A percentile compares a stretch with the other conserved stretches of the same genome.
Evolutionary conservation across 495 filamentous ascomycete genomes (phyloP).

Genomic region (Hyaloscypha variabilis): DNA sequence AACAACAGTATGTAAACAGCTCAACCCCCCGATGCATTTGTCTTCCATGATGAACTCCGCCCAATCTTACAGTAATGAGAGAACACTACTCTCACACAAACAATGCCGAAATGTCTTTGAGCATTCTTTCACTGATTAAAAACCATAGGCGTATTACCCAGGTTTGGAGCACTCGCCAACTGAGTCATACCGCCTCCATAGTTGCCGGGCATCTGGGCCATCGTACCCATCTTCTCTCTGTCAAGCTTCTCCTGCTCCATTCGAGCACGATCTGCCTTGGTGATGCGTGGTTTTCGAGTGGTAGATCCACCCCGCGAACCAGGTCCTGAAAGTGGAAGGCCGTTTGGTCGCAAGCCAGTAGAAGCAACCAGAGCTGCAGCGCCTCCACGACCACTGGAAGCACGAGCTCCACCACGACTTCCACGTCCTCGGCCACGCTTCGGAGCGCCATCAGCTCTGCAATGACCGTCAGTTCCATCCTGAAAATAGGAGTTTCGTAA

Average conservation of each 20-base stretch:
- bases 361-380: constrained; percentile 41
- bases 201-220: constrained; percentile 27
- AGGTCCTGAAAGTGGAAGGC: constrained; percentile 53
- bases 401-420: constrained; percentile 55
- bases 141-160: constrained; percentile 34
- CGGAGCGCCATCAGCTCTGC: constrained; percentile 73
- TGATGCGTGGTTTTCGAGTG: constrained; percentile 76
- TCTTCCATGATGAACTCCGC: constrained; percentile 1
- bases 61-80: constrained; percentile 18
- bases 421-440: constrained; percentile 71
- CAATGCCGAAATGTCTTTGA: neutral
- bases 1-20: neutral
- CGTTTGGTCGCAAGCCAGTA: constrained; percentile 29
- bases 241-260: constrained; percentile 74
- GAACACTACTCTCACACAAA: constrained; percentile 6
- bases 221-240: constrained; percentile 54
- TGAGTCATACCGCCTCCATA: constrained; percentile 29
- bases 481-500: neutral
- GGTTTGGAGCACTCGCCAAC: constrained; percentile 28
- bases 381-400: constrained; percentile 40
- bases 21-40: constrained; percentile 12
- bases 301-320: constrained; percentile 78
- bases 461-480: constrained; percentile 34
- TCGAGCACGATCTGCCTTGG: constrained; percentile 68
- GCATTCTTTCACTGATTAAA: constrained; percentile 27